phyloP scores from a whole-genome alignment of 2,329 filamentous ascomycete genomes.

The Lecanicillium sp. region DNA sequence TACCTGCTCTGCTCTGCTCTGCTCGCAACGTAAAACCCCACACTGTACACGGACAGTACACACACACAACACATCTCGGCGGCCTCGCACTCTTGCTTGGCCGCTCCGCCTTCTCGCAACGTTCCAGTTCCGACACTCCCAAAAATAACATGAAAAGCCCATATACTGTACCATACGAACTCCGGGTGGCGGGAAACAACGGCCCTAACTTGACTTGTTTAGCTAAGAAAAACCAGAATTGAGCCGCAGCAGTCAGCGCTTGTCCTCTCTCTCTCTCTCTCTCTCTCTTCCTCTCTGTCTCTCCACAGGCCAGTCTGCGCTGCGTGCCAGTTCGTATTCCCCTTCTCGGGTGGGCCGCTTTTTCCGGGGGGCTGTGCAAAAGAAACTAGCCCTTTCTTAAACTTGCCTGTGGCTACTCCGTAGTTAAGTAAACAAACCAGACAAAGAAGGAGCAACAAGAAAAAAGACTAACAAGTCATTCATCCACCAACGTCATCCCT shows the following conservation, averaged over 20 bases:
- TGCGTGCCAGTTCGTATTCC: neutral
- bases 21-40: no score
- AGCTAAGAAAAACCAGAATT: neutral
- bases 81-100: neutral
- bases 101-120: neutral
- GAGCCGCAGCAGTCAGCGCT: neutral
- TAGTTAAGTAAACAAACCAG: neutral
- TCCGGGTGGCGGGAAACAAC: neutral
- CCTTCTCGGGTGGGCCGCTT: neutral
- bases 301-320: no score
- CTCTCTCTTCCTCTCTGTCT: no score
- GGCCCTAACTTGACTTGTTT: neutral
- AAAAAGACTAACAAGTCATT: neutral
- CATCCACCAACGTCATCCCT: neutral
- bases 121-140: neutral
- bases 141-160: neutral
- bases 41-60: neutral
- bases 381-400: no score
- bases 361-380: neutral
- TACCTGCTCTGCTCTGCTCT: no score
- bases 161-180: no score
- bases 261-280: no score
- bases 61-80: neutral
- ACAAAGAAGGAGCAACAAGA: neutral
- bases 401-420: no score